A percentile compares a stretch with the other conserved stretches of the same genome.
Evolutionary conservation across 2,329 filamentous ascomycete genomes (phyloP).

Genomic region (Talaromyces piceae): DNA sequence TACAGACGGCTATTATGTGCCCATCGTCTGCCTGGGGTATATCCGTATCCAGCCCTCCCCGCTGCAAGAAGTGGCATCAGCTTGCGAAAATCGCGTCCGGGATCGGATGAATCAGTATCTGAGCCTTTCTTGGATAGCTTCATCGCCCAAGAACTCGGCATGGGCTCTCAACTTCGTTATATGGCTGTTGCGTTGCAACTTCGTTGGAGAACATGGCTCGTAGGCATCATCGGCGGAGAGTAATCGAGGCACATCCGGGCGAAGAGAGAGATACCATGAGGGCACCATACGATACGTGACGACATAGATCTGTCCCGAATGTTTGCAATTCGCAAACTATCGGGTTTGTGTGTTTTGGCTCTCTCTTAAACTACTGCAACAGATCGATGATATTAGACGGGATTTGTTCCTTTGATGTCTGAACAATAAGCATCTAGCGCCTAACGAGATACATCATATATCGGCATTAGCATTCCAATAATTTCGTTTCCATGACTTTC

Average conservation of each 20-base stretch:
- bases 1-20: neutral
- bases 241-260: neutral
- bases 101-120: neutral
- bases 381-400: neutral
- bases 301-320: neutral
- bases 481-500: slow-evolving; percentile 12
- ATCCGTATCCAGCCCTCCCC: neutral
- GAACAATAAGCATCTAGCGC: neutral
- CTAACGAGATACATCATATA: neutral
- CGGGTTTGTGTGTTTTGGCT: neutral
- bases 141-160: neutral
- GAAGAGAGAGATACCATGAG: neutral
- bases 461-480: slow-evolving; percentile 11
- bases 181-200: neutral
- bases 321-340: neutral
- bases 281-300: neutral
- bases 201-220: neutral
- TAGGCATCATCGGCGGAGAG: neutral
- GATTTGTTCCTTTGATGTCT: neutral
- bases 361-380: neutral
- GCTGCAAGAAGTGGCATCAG: neutral
- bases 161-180: neutral
- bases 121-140: neutral
- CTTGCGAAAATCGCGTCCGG: neutral
- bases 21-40: neutral